Evolutionary conservation across 2,329 filamentous ascomycete species (phyloP).

Genomic region (Hypomyces perniciosus): DNA sequence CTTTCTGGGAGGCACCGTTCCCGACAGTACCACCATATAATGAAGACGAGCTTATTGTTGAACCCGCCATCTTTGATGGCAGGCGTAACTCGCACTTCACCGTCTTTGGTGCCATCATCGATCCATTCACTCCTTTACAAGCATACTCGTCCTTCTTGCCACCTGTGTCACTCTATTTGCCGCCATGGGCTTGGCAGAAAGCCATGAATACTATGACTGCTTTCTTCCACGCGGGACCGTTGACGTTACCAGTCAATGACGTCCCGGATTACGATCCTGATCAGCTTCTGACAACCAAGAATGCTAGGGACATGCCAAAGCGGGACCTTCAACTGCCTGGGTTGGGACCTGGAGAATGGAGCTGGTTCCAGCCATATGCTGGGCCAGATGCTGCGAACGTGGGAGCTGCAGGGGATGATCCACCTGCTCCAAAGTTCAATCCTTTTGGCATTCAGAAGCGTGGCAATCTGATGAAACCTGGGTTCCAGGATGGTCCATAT

Average conservation of each 20-base stretch:
- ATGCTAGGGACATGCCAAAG: background rate
- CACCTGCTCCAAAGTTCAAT: background rate
- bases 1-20: constrained; percentile 21
- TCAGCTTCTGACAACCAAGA: constrained; percentile 2
- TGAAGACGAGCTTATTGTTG: background rate
- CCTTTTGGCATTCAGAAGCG: constrained; percentile 7
- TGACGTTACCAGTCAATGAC: constrained; percentile 15
- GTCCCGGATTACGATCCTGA: constrained; percentile 1
- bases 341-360: constrained; percentile 7
- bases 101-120: constrained; percentile 28
- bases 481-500: constrained; percentile 8
- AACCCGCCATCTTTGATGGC: constrained; percentile 1
- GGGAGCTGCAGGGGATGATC: background rate
- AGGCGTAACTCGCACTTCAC: constrained; percentile 13
- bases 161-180: constrained; percentile 21
- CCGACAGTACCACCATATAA: background rate
- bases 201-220: constrained; percentile 34
- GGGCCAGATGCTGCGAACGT: background rate
- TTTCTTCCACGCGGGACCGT: constrained; percentile 35
- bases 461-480: constrained; percentile 4
- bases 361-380: constrained; percentile 9
- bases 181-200: constrained; percentile 31
- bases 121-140: constrained; percentile 33
- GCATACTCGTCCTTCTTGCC: constrained; percentile 31
- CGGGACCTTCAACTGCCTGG: background rate